phyloP scores from a whole-genome alignment of 164 flowering plant genomes.

The Cinnamomum chago region DNA sequence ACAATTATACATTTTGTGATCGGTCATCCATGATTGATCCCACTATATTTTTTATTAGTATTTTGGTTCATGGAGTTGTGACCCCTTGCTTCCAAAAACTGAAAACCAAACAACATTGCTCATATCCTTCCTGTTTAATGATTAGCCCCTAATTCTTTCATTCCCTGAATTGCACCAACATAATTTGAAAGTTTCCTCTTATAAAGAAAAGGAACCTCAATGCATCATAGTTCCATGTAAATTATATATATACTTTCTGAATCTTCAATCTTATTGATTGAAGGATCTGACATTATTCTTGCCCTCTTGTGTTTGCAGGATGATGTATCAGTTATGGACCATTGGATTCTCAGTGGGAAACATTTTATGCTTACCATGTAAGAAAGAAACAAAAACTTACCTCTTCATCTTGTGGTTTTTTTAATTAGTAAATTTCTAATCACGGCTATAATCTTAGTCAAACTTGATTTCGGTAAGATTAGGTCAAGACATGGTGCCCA shows the following conservation, averaged over 20 bases:
- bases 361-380: slow-evolving; percentile 17
- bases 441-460: no score
- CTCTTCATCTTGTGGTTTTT: no score
- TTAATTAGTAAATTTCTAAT: neutral
- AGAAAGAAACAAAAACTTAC: neutral
- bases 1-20: neutral
- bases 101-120: neutral
- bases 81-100: neutral
- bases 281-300: neutral
- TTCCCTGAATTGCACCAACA: neutral
- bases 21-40: neutral
- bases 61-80: neutral
- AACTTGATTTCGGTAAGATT: no score
- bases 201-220: neutral
- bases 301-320: slow-evolving; percentile 8
- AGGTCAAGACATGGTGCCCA: no score
- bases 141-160: neutral
- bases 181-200: neutral
- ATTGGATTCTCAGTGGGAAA: slow-evolving; percentile 21
- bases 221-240: neutral
- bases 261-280: no score
- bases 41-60: neutral
- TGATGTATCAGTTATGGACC: slow-evolving; percentile 19
- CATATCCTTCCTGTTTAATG: neutral
- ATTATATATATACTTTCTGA: neutral